Percentiles rank a stretch among this genome's conserved stretches.
Evolutionary conservation across 2,329 filamentous ascomycete genomes (phyloP).

Genomic region (Nemania diffusa): DNA sequence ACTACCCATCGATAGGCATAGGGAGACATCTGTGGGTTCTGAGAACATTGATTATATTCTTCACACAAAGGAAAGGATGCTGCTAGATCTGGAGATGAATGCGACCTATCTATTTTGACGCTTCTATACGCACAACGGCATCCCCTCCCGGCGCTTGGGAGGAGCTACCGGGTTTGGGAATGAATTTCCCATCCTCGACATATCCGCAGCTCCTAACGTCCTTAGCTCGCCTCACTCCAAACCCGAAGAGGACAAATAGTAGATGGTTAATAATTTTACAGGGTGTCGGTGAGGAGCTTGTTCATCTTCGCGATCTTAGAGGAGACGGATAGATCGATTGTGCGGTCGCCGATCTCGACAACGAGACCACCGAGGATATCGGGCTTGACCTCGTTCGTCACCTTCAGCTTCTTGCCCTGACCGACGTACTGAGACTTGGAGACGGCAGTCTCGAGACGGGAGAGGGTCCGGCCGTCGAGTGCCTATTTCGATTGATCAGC

Average conservation of each 20-base stretch:
- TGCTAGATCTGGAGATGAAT: constrained; percentile 35
- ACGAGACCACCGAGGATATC: constrained; percentile 94
- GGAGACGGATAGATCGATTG: constrained; percentile 96
- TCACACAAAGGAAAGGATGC: constrained; percentile 38
- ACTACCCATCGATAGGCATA: background rate
- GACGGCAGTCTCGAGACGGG: constrained; percentile 86
- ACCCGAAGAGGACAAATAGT: constrained; percentile 42
- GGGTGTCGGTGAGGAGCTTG: constrained; percentile 95
- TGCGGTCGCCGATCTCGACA: constrained; percentile 96
- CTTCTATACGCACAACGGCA: constrained; percentile 49
- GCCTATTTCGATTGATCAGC: constrained; percentile 51
- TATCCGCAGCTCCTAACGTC: constrained; percentile 38
- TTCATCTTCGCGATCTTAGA: constrained; percentile 97
- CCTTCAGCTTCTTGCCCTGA: constrained; percentile 97
- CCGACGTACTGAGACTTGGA: constrained; percentile 89
- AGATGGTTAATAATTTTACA: constrained; percentile 73
- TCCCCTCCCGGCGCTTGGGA: constrained; percentile 35
- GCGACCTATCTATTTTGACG: constrained; percentile 50
- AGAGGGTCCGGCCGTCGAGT: constrained; percentile 87
- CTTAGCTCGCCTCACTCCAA: constrained; percentile 28
- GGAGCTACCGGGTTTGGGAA: constrained; percentile 32
- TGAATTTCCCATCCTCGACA: constrained; percentile 27
- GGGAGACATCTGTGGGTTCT: constrained; percentile 2
- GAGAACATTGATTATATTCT: constrained; percentile 37
- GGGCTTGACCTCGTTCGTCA: constrained; percentile 93